Percentiles rank a stretch among this genome's conserved stretches.
These are phyloP conservation scores for Wakefieldia striispora DNA, from an alignment of 768 basidiomycete species.

Conservation along the genomic window DNA sequence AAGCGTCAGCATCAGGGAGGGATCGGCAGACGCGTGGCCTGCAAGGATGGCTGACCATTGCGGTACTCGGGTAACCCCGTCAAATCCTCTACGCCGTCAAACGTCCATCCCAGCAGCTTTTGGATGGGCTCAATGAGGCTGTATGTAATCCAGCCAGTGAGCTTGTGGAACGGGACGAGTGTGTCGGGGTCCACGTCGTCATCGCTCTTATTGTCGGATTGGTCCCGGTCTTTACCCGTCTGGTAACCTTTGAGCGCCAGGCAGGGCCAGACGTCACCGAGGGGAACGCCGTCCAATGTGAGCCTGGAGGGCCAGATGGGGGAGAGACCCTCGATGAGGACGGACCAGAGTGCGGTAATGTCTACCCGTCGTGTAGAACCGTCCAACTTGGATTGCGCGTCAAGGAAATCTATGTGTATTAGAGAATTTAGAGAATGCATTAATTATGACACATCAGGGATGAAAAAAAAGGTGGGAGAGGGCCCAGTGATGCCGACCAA, in stretches of 20 bases:
- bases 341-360: constrained; percentile 75
- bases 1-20: too few species aligned
- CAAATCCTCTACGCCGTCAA: constrained; percentile 81
- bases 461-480: too few species aligned
- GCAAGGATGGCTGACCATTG: constrained; percentile 50
- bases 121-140: constrained; percentile 84
- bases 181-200: constrained; percentile 42
- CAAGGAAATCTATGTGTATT: constrained; percentile 58
- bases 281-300: constrained; percentile 59
- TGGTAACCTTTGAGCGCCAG: constrained; percentile 38
- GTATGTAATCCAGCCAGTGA: constrained; percentile 93
- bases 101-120: constrained; percentile 70
- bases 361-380: constrained; percentile 51
- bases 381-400: constrained; percentile 47
- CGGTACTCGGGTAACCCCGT: constrained; percentile 96
- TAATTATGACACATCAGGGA: too few species aligned
- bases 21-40: too few species aligned
- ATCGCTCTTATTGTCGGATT: constrained; percentile 27
- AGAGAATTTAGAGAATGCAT: not conserved
- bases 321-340: constrained; percentile 77
- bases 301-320: constrained; percentile 87
- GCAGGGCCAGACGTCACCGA: constrained; percentile 96
- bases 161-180: constrained; percentile 93
- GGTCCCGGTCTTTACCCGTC: constrained; percentile 17
- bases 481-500: too few species aligned